A percentile compares a stretch with the other conserved stretches of the same genome.
Evolutionary conservation across 768 basidiomycete genomes (phyloP).

Genomic region (Calocera viscosa): DNA sequence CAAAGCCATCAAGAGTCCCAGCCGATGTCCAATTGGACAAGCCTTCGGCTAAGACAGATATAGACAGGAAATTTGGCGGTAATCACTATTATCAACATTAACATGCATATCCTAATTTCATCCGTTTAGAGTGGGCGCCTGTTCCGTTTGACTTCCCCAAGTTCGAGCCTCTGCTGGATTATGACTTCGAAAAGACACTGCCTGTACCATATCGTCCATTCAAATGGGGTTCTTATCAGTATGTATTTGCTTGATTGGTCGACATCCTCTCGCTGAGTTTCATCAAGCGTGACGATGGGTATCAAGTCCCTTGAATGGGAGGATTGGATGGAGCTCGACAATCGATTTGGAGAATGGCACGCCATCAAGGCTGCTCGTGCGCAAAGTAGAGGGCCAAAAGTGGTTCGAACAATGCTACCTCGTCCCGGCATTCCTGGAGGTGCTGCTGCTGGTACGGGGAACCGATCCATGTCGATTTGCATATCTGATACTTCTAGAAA

Average conservation of each 20-base stretch:
- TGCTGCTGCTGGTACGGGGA: conserved; percentile 17
- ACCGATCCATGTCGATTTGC: not conserved
- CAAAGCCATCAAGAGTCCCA: not conserved
- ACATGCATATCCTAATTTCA: not conserved
- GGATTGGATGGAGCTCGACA: conserved; percentile 58
- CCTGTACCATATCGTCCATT: conserved; percentile 21
- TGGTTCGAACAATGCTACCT: conserved; percentile 38
- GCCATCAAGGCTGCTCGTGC: conserved; percentile 40
- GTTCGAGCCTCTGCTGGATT: conserved; percentile 9
- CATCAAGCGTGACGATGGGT: conserved; percentile 51
- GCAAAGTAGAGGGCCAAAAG: conserved; percentile 36
- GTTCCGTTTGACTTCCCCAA: conserved; percentile 12
- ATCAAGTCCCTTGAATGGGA: conserved; percentile 54
- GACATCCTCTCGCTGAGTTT: not conserved
- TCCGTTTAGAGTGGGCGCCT: conserved; percentile 1
- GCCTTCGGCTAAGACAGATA: not conserved
- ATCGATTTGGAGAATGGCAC: conserved; percentile 42
- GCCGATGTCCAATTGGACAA: not conserved
- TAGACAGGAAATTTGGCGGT: not conserved
- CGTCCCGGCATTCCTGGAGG: conserved; percentile 31
- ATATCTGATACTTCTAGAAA: not conserved
- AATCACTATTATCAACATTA: not conserved
- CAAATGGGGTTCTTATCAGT: conserved; percentile 17
- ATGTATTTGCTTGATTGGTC: not conserved
- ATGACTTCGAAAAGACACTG: conserved; percentile 14